These are phyloP conservation scores for Penicillium cosmopolitanum DNA, from an alignment of 495 filamentous ascomycete species.

Conservation along the genomic window DNA sequence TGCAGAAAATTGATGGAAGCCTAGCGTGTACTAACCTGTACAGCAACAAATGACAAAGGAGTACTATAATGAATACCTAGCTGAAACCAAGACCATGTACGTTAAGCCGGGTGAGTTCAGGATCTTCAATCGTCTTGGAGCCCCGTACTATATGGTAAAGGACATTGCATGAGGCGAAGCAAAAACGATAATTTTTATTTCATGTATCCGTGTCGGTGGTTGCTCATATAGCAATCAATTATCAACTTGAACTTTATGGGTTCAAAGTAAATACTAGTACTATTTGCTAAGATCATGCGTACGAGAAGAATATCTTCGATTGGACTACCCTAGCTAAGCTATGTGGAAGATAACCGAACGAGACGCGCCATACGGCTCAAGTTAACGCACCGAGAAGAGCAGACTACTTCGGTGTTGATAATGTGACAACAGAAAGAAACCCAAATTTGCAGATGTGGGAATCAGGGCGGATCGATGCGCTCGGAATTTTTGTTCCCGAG, in stretches of 20 bases:
- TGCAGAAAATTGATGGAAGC: conserved; percentile 7
- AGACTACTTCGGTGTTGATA: conserved; percentile 16
- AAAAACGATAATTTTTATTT: no score
- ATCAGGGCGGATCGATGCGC: conserved; percentile 7
- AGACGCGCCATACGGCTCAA: conserved; percentile 20
- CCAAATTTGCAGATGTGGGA: conserved; percentile 10
- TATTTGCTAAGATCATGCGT: background rate
- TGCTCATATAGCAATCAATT: no score
- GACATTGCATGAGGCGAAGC: background rate
- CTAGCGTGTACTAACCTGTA: background rate
- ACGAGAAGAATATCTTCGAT: conserved; percentile 19
- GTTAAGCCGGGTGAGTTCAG: conserved; percentile 47
- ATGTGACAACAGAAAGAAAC: conserved; percentile 24
- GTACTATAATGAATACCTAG: conserved; percentile 54
- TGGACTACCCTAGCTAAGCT: conserved; percentile 29
- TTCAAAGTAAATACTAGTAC: no score
- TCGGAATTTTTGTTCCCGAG: conserved; percentile 9
- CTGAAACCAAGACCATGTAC: conserved; percentile 52
- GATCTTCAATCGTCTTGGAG: conserved; percentile 41
- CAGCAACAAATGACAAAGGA: conserved; percentile 53
- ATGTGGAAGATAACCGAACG: conserved; percentile 32
- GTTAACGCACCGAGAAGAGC: conserved; percentile 16
- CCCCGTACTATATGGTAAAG: conserved; percentile 36
- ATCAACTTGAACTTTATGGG: no score
- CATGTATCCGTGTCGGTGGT: no score